Conservation (phyloP, 2,329 filamentous ascomycete genomes). For the Colletotrichum sp. region DNA sequence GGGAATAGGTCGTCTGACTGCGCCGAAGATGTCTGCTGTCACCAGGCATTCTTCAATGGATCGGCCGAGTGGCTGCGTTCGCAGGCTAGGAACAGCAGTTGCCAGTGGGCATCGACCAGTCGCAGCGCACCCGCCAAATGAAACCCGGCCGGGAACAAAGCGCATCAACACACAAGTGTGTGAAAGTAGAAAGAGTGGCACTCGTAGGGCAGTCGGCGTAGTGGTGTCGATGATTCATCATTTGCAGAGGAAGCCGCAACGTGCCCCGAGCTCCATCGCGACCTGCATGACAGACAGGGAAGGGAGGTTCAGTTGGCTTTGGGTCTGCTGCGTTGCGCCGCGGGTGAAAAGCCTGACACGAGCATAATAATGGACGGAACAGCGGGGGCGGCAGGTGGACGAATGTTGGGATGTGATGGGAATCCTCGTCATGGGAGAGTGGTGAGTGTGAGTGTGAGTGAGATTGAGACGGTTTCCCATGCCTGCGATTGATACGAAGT, state of each 20-base stretch:
- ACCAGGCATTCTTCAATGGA: background rate
- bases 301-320: background rate
- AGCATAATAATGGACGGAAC: background rate
- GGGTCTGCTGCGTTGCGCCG: background rate
- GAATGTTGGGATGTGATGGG: background rate
- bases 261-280: background rate
- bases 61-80: background rate
- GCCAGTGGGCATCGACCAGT: background rate
- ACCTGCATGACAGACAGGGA: conserved; percentile 15
- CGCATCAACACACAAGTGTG: background rate
- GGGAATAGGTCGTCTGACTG: background rate
- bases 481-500: background rate
- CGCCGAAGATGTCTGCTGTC: background rate
- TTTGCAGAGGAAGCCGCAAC: background rate
- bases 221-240: conserved; percentile 20
- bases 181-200: background rate
- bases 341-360: background rate
- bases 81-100: background rate
- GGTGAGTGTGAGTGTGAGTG: background rate
- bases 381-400: background rate
- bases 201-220: background rate
- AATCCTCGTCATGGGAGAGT: background rate
- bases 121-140: background rate
- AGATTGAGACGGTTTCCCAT: background rate
- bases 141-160: conserved; percentile 1